Evolutionary conservation across 176 grass and related monocot species (phyloP).

Genomic region (Musa itinerans): DNA sequence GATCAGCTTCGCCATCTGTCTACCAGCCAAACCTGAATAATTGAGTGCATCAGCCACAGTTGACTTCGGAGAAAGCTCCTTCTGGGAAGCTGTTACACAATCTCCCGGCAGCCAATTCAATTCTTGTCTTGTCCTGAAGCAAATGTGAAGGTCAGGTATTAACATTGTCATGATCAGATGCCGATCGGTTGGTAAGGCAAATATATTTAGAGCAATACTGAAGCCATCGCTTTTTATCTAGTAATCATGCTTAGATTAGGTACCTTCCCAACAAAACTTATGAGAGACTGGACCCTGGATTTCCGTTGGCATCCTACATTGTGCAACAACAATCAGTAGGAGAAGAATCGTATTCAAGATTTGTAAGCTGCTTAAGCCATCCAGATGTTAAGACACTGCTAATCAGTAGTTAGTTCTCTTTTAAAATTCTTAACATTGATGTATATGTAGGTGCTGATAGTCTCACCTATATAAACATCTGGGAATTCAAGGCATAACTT

Average conservation of each 20-base stretch:
- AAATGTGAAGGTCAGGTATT: conserved; percentile 6
- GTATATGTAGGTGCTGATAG: background rate
- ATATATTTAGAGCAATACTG: background rate
- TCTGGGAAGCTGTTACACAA: conserved; percentile 29
- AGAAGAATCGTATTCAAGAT: conserved; percentile 1
- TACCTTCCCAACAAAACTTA: conserved; percentile 87
- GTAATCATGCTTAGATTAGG: background rate
- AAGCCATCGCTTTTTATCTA: background rate
- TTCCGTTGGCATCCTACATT: conserved; percentile 60
- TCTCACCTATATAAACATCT: conserved; percentile 82
- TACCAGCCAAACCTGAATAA: background rate
- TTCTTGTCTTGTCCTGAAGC: conserved; percentile 48
- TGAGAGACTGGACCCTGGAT: conserved; percentile 44
- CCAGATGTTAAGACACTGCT: background rate
- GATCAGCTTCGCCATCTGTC: background rate
- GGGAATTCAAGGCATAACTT: conserved; percentile 78
- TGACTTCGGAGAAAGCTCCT: conserved; percentile 40
- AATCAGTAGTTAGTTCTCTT: conserved; percentile 5
- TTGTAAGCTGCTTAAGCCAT: background rate
- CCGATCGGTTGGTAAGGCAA: background rate
- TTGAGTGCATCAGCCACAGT: conserved; percentile 31
- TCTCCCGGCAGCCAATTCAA: conserved; percentile 31
- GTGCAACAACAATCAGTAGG: conserved; percentile 21
- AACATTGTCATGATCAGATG: background rate
- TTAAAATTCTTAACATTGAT: background rate